A percentile compares a stretch with the other conserved stretches of the same genome.
Evolutionary conservation across 2,329 filamentous ascomycete genomes (phyloP).

Genomic region (Catunica adiposa): DNA sequence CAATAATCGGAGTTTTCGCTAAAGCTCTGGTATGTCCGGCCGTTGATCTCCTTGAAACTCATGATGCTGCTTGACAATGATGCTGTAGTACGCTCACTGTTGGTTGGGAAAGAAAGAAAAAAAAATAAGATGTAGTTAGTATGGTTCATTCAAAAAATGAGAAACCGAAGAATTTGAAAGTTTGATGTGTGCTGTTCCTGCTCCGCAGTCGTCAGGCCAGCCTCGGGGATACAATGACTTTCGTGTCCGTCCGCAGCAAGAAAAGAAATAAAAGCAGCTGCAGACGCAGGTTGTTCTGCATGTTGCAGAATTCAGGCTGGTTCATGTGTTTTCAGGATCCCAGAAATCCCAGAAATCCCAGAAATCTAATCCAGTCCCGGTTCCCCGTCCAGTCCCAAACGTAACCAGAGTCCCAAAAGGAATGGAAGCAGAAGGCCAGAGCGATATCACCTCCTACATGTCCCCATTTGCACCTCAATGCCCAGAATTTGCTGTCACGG

Average conservation of each 20-base stretch:
- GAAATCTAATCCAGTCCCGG: not conserved
- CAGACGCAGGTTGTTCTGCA: not conserved
- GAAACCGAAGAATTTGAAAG: not conserved
- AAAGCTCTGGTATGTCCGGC: slow-evolving; percentile 21
- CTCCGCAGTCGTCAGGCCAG: not conserved
- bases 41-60: slow-evolving; percentile 19
- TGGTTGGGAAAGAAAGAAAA: not conserved
- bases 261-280: no score
- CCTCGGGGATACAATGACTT: not conserved
- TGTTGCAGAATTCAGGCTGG: not conserved
- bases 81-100: slow-evolving; percentile 16
- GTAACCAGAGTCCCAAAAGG: not conserved
- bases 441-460: not conserved
- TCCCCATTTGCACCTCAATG: not conserved
- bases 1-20: slow-evolving; percentile 19
- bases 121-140: not conserved
- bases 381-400: not conserved
- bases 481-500: not conserved
- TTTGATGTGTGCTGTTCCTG: not conserved
- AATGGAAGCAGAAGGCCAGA: not conserved
- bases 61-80: slow-evolving; percentile 20
- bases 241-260: not conserved
- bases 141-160: not conserved
- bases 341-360: not conserved
- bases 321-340: not conserved